Base-by-base conservation (phyloP, 148 eudicot genomes). In the Spergularia bocconei region DNA sequence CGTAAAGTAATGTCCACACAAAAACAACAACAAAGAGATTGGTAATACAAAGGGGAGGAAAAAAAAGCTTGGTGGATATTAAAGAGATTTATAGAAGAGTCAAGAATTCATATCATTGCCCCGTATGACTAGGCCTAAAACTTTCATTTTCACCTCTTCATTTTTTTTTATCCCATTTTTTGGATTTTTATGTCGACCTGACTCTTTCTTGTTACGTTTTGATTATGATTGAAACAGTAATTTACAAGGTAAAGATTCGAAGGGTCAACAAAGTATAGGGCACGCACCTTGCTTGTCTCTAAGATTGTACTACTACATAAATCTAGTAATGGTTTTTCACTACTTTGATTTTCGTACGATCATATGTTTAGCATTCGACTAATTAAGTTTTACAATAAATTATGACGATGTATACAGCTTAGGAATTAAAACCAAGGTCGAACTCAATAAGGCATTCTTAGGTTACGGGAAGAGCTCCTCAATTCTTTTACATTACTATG, bases 1-100 rank as follows among this genome's bases (percentile, higher is more conserved):
- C 79, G 83, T 71, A 76, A 76, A 76, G 63, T 80, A 20, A 36
- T 75, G 79, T 80, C 77, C 79, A 76, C 77, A 76, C 63, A 29
- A 29, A 29, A 29, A 29, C 33, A 29, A 29, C 33, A 80, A 64
- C 16, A 38, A 12, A 48, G n/a, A 52, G 54, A 21, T 21, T 14
- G 36, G 36, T 20, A 38, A 64, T 13, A 65, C 50, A 51, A 2
- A 36, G n/a, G 60, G 70, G 57, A 48, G 47, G 55, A 20, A 76
- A 38, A 39, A 13, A 60, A 63, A 75, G 54, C 54, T 66, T 66
- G 83, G 79, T 81, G 79, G 48, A 70, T 15, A 48, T 58, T 41
- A 71, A 16, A 58, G 56, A 50, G n/a, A 76, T 76, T 57, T 76
- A 76, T 50, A 71, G 77, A 76, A 66, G 79, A 36, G 76, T 71